Evolutionary conservation across 495 filamentous ascomycete species (phyloP).

Genomic region (Podospora didyma): DNA sequence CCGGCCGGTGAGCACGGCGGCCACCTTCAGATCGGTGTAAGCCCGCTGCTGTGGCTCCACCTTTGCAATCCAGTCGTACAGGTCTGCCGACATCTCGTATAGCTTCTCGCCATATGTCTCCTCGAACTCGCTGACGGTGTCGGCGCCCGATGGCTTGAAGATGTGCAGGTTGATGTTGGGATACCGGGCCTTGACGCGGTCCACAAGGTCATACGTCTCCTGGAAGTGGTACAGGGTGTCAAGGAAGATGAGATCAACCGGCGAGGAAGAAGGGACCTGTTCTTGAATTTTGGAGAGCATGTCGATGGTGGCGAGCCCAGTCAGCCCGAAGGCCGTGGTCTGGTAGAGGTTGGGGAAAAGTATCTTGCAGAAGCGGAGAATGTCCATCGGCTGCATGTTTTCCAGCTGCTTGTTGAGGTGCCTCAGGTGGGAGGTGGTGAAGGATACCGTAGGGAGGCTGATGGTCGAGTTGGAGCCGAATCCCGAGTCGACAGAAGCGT

Average conservation of each 20-base stretch:
- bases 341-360: constrained; percentile 91
- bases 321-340: constrained; percentile 94
- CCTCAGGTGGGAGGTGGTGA: constrained; percentile 83
- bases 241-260: constrained; percentile 92
- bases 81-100: constrained; percentile 80
- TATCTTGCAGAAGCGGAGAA: constrained; percentile 86
- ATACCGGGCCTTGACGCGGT: constrained; percentile 71
- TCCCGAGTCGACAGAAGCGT: constrained; percentile 69
- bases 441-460: constrained; percentile 54
- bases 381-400: constrained; percentile 70
- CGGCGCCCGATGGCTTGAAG: constrained; percentile 75
- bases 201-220: constrained; percentile 81
- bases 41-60: constrained; percentile 94
- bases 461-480: constrained; percentile 69
- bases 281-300: constrained; percentile 85
- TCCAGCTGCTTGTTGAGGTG: constrained; percentile 87
- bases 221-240: constrained; percentile 95
- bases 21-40: constrained; percentile 82
- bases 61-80: constrained; percentile 96
- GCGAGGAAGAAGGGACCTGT: constrained; percentile 54
- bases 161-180: constrained; percentile 75
- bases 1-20: constrained; percentile 91
- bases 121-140: constrained; percentile 72
- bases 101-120: constrained; percentile 74
- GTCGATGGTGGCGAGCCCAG: constrained; percentile 88